Conservation (phyloP, 176 grass and related monocot genomes). For the Musa schizocarpa region DNA sequence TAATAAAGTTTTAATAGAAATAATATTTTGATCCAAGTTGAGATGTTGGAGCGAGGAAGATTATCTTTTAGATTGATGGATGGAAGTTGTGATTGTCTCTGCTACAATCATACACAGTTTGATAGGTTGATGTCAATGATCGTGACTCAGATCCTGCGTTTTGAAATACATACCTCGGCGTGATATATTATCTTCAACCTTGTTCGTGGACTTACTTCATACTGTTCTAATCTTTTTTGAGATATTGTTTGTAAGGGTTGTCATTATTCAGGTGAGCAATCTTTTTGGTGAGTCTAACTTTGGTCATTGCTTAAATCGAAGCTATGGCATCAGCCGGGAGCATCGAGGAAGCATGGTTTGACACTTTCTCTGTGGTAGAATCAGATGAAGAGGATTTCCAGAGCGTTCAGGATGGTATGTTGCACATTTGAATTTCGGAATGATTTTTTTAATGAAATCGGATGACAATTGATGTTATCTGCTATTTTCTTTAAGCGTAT, state of each 20-base stretch:
- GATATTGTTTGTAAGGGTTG: not conserved
- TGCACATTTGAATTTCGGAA: not conserved
- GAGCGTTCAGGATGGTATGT: conserved; percentile 75
- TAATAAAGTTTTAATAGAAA: no score
- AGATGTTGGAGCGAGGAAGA: not conserved
- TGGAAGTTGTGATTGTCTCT: not conserved
- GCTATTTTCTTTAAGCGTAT: conserved; percentile 5
- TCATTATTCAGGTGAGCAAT: not conserved
- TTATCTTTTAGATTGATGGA: not conserved
- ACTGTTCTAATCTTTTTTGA: no score
- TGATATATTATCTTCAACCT: not conserved
- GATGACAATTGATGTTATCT: not conserved
- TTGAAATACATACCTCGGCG: not conserved
- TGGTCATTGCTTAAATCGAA: conserved; percentile 29
- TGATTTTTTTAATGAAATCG: not conserved
- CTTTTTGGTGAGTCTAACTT: not conserved
- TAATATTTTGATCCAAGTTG: not conserved
- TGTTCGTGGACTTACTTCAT: not conserved
- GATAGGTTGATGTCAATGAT: not conserved
- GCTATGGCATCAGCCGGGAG: conserved; percentile 38
- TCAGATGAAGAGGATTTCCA: conserved; percentile 94
- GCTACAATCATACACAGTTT: not conserved
- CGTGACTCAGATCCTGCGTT: not conserved
- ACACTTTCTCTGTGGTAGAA: conserved; percentile 49
- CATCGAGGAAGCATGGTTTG: conserved; percentile 78